phyloP scores from a whole-genome alignment of 495 filamentous ascomycete genomes.

The Daldinia loculata region DNA sequence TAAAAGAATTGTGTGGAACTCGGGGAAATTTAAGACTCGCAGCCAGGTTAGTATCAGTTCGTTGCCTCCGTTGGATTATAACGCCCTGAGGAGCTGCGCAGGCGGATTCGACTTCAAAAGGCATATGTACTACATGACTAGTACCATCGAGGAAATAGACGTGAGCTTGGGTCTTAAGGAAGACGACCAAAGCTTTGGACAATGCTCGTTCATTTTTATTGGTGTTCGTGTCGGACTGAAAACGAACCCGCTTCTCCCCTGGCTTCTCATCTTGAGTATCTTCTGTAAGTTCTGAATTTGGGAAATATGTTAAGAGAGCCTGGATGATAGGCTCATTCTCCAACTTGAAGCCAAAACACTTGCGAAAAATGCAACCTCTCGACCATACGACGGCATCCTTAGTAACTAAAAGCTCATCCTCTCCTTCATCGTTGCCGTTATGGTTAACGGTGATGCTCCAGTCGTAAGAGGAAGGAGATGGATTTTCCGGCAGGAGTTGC shows the following conservation, averaged over 20 bases:
- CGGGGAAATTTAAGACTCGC: constrained; percentile 61
- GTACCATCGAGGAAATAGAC: constrained; percentile 89
- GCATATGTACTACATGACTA: constrained; percentile 89
- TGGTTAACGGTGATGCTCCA: constrained; percentile 69
- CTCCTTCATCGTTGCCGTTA: constrained; percentile 56
- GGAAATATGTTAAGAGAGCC: constrained; percentile 85
- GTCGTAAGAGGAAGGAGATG: constrained; percentile 70
- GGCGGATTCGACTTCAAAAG: constrained; percentile 90
- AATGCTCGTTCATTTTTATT: constrained; percentile 40
- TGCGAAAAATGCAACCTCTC: constrained; percentile 82
- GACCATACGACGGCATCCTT: constrained; percentile 90
- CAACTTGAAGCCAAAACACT: constrained; percentile 84
- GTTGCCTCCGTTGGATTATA: constrained; percentile 79
- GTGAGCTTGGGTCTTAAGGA: constrained; percentile 92
- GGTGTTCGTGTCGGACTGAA: constrained; percentile 6
- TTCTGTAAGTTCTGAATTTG: constrained; percentile 58
- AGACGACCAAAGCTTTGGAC: constrained; percentile 82
- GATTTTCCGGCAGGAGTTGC: constrained; percentile 74
- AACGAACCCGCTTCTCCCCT: constrained; percentile 22
- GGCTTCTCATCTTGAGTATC: constrained; percentile 11
- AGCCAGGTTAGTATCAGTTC: constrained; percentile 49
- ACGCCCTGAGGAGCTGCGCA: constrained; percentile 83
- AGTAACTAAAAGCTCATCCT: constrained; percentile 90
- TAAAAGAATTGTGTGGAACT: constrained; percentile 82
- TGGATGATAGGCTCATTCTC: constrained; percentile 86